Evolutionary conservation across 192 early-diverging fungal species (phyloP).

Genomic region (Radiomyces spectabilis): DNA sequence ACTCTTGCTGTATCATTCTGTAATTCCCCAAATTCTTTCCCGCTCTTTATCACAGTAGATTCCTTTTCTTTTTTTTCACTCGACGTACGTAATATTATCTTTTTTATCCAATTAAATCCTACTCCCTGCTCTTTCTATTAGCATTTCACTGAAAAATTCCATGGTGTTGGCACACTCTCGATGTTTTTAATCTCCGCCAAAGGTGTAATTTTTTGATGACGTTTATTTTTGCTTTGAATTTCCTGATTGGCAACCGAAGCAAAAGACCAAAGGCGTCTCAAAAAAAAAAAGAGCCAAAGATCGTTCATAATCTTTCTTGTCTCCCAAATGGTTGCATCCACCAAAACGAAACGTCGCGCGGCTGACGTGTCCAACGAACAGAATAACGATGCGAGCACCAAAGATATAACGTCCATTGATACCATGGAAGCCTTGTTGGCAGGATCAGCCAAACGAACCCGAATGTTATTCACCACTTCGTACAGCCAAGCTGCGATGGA

Average conservation of each 20-base stretch:
- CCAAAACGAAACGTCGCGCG: not conserved
- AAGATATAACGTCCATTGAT: too few species aligned
- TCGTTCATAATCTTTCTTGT: not conserved
- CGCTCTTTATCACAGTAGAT: too few species aligned
- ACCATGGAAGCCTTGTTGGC: conserved; percentile 8
- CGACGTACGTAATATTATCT: not conserved
- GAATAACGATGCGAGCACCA: not conserved
- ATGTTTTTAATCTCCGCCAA: too few species aligned
- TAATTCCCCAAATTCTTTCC: not conserved
- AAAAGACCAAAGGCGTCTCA: too few species aligned
- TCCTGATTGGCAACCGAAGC: too few species aligned
- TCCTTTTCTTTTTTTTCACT: not conserved
- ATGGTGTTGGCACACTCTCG: too few species aligned
- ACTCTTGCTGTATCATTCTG: conserved; percentile 10
- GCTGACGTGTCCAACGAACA: not conserved
- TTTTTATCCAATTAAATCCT: too few species aligned
- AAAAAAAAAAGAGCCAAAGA: too few species aligned
- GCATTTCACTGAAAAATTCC: too few species aligned
- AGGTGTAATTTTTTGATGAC: too few species aligned
- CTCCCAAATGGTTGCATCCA: not conserved
- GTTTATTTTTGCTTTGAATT: too few species aligned
- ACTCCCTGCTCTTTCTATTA: too few species aligned
- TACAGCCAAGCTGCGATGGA: conserved; percentile 32
- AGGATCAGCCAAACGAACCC: conserved; percentile 22
- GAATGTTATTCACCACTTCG: conserved; percentile 21